Base-by-base conservation (phyloP, 1,284 basidiomycete species). In the Pisolithus thermaeus region DNA sequence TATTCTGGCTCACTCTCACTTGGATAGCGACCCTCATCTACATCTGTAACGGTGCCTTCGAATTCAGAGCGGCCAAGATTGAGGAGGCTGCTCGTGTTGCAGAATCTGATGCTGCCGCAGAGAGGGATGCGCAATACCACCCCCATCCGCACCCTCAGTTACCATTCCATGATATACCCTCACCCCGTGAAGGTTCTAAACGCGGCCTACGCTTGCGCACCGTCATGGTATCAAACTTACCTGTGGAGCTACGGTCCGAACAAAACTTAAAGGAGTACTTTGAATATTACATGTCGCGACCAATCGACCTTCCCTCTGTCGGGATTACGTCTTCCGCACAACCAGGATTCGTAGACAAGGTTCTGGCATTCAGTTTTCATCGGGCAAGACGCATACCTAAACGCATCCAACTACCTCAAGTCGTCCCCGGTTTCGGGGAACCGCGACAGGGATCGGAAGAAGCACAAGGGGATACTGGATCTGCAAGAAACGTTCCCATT, bases 141-240 rank as follows among this genome's bases (percentile, higher is more conserved):
- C 78, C 78, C 7, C 83, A 86, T 59, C 83, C 84, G 0, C 83
- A 83, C 60, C 82, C 82, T 11, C 81, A 80, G 58, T 82, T 80
- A 55, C 71, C 68, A 7, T 85, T 85, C 63, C 69, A 74, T n/a
- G 73, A 78, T 27, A 64, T 77, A 11, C 75, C 73, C 23, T 61
- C 71, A 3, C 61, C 73, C 5, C 72, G 78, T 47, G 62, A 71
- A 36, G 70, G 77, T 53, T 70, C 74, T 41, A 78, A 73, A 36
- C 71, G 71, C 44, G 89, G 87, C 2, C 73, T 90, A 50, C 76
- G 88, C 28, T 74, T 87, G 41, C 79, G 90, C 14, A 92, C 92
- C 0, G 70, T 96, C 52, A 90, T 95, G 86, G 86, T 96, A 16
- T 81, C 86, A 41, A 94, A 95, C 61, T 73, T 97, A 9, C 92